phyloP scores from a whole-genome alignment of 768 basidiomycete species.

The Podaxis sp. region DNA sequence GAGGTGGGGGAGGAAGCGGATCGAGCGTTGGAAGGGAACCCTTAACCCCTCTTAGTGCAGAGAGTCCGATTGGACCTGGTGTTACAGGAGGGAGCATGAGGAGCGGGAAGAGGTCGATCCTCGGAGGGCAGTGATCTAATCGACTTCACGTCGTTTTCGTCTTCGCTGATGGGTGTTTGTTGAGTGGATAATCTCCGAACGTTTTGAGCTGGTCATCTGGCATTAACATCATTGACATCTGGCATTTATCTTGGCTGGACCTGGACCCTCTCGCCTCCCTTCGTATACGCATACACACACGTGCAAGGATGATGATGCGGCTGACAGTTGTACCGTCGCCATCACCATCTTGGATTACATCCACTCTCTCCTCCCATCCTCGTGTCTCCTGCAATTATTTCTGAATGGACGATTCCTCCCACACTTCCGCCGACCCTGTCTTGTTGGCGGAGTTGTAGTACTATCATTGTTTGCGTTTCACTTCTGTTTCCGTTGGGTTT shows the following conservation, averaged over 20 bases:
- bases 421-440: background rate
- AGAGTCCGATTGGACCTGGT: constrained; percentile 8
- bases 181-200: background rate
- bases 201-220: background rate
- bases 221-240: background rate
- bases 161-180: background rate
- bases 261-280: background rate
- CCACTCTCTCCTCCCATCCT: constrained; percentile 1
- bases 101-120: background rate
- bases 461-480: background rate
- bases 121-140: background rate
- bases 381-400: constrained; percentile 7
- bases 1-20: background rate
- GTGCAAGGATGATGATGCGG: background rate
- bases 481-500: background rate
- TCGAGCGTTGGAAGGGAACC: constrained; percentile 4
- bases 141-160: background rate
- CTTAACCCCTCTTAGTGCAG: constrained; percentile 9
- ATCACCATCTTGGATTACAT: background rate
- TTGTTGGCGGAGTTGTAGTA: constrained; percentile 9
- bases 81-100: background rate
- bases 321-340: background rate
- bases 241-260: background rate
- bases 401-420: constrained; percentile 1
- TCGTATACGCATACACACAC: background rate